A percentile compares a stretch with the other conserved stretches of the same genome.
Evolutionary conservation across 78 protist genomes (phyloP).

Genomic region (Dictyostelium capitatum): DNA sequence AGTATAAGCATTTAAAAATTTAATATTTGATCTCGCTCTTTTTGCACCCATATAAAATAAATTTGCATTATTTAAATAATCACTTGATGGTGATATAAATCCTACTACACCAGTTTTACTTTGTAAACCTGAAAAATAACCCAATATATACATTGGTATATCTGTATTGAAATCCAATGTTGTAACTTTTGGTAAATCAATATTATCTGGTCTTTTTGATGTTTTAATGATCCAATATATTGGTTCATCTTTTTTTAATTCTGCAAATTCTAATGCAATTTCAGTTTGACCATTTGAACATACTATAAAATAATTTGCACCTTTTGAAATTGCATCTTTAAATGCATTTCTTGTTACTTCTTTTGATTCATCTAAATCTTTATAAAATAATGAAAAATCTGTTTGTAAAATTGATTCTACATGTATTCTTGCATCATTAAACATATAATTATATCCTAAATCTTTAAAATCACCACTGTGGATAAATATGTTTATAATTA

Average conservation of each 20-base stretch:
- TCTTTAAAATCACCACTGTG: slow-evolving; percentile 11
- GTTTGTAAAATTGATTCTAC: neutral
- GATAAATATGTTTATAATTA: too few species aligned
- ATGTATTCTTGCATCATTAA: slow-evolving; percentile 33
- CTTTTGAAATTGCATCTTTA: neutral
- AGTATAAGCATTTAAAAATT: neutral
- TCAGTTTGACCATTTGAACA: slow-evolving; percentile 24
- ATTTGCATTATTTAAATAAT: neutral
- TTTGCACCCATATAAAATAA: slow-evolving; percentile 47
- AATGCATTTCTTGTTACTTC: neutral
- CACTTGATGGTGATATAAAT: slow-evolving; percentile 19
- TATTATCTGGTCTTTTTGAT: neutral
- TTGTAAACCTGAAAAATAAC: slow-evolving; percentile 35
- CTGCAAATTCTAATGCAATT: neutral
- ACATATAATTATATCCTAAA: slow-evolving; percentile 40
- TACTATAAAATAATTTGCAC: slow-evolving; percentile 17
- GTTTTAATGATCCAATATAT: slow-evolving; percentile 24
- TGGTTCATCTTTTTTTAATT: neutral
- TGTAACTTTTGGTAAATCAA: slow-evolving; percentile 2
- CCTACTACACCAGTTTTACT: slow-evolving; percentile 42
- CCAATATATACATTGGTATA: neutral
- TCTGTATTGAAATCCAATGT: slow-evolving; percentile 14
- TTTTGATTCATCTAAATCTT: neutral
- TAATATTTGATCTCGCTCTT: neutral
- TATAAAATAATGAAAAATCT: neutral